Conservation (phyloP, 2,329 filamentous ascomycete genomes). For the Aspergillus bombycis region DNA sequence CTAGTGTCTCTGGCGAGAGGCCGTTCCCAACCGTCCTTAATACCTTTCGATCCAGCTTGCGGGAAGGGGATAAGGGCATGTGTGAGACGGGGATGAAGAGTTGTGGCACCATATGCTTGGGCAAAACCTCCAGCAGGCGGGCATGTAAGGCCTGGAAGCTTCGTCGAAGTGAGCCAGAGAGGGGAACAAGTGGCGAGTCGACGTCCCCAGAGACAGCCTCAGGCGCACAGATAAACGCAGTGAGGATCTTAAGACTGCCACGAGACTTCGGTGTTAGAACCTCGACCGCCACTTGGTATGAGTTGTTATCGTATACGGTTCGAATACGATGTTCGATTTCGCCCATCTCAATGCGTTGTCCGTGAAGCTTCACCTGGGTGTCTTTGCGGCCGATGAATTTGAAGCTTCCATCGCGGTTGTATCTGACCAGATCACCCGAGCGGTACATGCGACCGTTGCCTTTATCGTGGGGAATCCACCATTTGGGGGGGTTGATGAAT, state of each 20-base stretch:
- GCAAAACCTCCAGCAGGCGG: not conserved
- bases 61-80: constrained; percentile 7
- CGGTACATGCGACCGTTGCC: constrained; percentile 24
- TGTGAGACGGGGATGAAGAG: constrained; percentile 8
- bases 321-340: constrained; percentile 9
- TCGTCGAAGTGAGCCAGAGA: not conserved
- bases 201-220: not conserved
- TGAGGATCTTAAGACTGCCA: not conserved
- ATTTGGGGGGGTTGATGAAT: constrained; percentile 28
- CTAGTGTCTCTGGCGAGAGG: not conserved
- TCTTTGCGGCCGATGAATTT: constrained; percentile 10
- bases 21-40: constrained; percentile 4
- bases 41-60: constrained; percentile 9
- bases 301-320: not conserved
- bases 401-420: constrained; percentile 24
- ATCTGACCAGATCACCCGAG: constrained; percentile 35
- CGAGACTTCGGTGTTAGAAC: not conserved
- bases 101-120: constrained; percentile 13
- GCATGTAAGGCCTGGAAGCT: not conserved
- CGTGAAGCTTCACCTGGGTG: constrained; percentile 11
- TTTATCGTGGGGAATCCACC: constrained; percentile 14
- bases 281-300: not conserved
- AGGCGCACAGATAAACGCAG: not conserved
- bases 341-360: constrained; percentile 12
- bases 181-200: not conserved